phyloP scores from a whole-genome alignment of 1,139 yeast genomes.

The Spathaspora sp. region DNA sequence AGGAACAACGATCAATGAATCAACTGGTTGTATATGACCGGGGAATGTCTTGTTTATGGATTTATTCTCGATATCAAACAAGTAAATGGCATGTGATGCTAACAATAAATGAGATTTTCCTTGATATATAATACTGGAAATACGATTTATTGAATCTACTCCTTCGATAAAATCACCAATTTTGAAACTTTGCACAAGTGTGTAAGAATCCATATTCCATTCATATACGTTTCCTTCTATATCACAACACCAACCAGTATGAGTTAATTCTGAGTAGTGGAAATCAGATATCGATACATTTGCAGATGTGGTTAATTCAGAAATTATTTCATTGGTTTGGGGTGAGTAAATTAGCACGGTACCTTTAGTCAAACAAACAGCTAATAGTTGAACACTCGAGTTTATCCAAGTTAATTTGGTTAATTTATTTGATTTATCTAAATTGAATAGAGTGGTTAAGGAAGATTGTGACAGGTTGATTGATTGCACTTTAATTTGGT shows the following conservation, averaged over 20 bases:
- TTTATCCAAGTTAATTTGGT: constrained; percentile 58
- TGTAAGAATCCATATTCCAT: constrained; percentile 56
- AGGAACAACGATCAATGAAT: constrained; percentile 39
- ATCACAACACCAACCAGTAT: constrained; percentile 64
- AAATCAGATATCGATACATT: constrained; percentile 55
- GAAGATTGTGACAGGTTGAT: constrained; percentile 33
- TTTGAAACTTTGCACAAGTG: constrained; percentile 41
- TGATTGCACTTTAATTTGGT: constrained; percentile 67
- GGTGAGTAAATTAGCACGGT: constrained; percentile 68
- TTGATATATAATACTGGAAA: constrained; percentile 35
- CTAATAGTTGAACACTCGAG: constrained; percentile 39
- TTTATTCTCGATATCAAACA: constrained; percentile 43
- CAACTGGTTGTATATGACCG: constrained; percentile 71
- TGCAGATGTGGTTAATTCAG: constrained; percentile 51
- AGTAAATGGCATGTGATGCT: constrained; percentile 62
- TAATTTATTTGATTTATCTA: constrained; percentile 56
- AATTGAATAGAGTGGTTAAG: constrained; percentile 41
- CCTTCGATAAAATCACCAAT: constrained; percentile 38
- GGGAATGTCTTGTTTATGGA: constrained; percentile 54
- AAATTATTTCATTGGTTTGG: constrained; percentile 53
- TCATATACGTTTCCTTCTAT: constrained; percentile 59
- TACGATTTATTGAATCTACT: constrained; percentile 31
- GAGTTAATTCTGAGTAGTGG: constrained; percentile 41
- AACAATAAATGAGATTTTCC: constrained; percentile 50
- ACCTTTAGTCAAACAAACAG: constrained; percentile 70